A percentile compares a stretch with the other conserved stretches of the same genome.
Conservation (phyloP, 495 filamentous ascomycete species). For the Penicillium tannophilum region DNA sequence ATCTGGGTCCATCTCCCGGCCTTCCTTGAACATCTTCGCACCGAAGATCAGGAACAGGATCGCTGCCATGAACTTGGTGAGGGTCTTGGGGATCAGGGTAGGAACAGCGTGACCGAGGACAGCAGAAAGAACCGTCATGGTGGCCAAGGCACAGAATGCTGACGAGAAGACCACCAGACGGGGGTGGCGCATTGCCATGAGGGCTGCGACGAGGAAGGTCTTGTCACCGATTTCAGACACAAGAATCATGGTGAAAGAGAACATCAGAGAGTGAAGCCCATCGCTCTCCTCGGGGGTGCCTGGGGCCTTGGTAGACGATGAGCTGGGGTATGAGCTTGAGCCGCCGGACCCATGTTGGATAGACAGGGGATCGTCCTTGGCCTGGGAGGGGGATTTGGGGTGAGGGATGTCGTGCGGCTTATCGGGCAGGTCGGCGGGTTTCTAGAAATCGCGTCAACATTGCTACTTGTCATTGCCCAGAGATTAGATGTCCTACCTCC, state of each 20-base stretch:
- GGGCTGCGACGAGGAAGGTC: constrained; percentile 92
- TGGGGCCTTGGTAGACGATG: constrained; percentile 38
- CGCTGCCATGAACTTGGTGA: constrained; percentile 85
- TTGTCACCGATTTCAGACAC: constrained; percentile 98
- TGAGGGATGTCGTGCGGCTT: constrained; percentile 78
- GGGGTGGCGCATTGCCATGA: constrained; percentile 99
- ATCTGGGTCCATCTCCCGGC: constrained; percentile 80
- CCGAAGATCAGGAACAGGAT: constrained; percentile 89
- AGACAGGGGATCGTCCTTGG: constrained; percentile 66
- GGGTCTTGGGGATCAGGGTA: constrained; percentile 81
- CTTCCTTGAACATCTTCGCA: constrained; percentile 80
- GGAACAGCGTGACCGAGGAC: constrained; percentile 94
- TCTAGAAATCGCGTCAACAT: constrained; percentile 52
- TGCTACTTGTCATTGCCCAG: background rate
- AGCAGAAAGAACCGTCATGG: constrained; percentile 96
- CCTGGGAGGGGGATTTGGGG: constrained; percentile 67
- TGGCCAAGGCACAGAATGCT: constrained; percentile 84
- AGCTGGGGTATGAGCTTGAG: constrained; percentile 35
- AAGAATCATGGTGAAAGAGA: constrained; percentile 95
- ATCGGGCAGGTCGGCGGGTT: constrained; percentile 77
- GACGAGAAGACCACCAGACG: constrained; percentile 91
- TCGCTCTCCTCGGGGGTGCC: constrained; percentile 63
- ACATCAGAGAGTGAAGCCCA: constrained; percentile 86
- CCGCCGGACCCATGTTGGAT: constrained; percentile 54
- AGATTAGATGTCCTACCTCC: constrained; percentile 55